Conservation (phyloP, 2,329 filamentous ascomycete genomes). For the Diplodia corticola region DNA sequence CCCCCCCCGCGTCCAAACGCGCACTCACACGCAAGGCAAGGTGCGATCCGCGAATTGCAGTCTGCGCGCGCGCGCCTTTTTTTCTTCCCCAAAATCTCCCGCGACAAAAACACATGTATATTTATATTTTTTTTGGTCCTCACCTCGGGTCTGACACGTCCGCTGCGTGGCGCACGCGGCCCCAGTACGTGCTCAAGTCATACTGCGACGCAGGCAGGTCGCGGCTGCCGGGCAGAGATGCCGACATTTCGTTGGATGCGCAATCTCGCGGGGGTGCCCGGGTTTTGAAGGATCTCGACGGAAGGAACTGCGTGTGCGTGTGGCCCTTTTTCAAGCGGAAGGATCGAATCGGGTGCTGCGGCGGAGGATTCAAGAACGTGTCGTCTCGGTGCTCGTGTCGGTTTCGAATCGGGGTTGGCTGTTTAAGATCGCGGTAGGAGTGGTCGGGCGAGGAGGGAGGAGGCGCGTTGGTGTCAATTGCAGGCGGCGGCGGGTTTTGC, state of each 20-base stretch:
- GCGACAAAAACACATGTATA: neutral
- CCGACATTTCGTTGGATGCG: conserved; percentile 52
- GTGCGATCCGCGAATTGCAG: too few species aligned
- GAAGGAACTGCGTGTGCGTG: neutral
- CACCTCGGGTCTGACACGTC: conserved; percentile 95
- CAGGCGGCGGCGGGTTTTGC: neutral
- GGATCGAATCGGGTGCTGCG: neutral
- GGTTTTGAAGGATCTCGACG: neutral
- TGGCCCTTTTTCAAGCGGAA: neutral
- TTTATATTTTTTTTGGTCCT: conserved; percentile 43
- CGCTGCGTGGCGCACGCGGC: conserved; percentile 84
- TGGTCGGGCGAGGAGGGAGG: neutral
- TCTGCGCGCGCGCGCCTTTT: too few species aligned
- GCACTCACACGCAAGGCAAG: too few species aligned
- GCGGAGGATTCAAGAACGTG: neutral
- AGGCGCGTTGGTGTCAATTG: neutral
- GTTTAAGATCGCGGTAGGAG: neutral
- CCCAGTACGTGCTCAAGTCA: conserved; percentile 92
- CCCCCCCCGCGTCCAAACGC: too few species aligned
- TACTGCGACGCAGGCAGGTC: conserved; percentile 90
- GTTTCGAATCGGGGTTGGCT: neutral
- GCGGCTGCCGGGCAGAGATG: conserved; percentile 65
- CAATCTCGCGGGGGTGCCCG: neutral
- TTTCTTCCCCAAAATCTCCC: neutral
- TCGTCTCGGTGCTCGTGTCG: neutral